Evolutionary conservation across 1,284 basidiomycete genomes (phyloP), one percentile per base, ranked within the genome.

Genomic region (Rhodotorula sp.): DNA sequence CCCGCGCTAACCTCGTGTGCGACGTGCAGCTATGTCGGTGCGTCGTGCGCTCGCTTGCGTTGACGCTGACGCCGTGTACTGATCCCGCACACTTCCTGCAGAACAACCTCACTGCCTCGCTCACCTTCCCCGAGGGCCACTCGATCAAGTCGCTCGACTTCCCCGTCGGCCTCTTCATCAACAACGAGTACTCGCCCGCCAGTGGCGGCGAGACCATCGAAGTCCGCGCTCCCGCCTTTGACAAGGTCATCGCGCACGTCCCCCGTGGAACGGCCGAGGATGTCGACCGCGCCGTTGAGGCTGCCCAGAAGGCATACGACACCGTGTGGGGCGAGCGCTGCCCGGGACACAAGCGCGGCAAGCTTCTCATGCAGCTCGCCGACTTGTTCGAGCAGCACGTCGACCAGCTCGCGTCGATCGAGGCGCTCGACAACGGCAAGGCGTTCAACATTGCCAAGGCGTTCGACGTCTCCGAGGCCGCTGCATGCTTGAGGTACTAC

Each of bases 181-280:
- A 88, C 81, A 89, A 89, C 80, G 81, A 94, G 82, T 94, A 88
- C 79, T 83, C 86, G 52, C 86, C 88, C 72, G 89, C 89, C n/a
- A 82, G 82, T n/a, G 85, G 87, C 67, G 81, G 83, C 19, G 85
- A 82, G 32, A 86, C 85, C 24, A 87, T 91, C 78, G 89, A 90
- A 87, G 85, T 92, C 55, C 81, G 90, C 81, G 92, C 93, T 82
- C 92, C 91, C 24, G 84, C 89, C 7, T 92, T 82, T 47, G 92
- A 90, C 70, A 87, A 90, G 80, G 77, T 87, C 59, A 85, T 90
- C 78, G 86, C 86, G 39, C 79, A 84, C 66, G 84, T 94, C 77
- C 82, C 89, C 22, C 88, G 88, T 77, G 92, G 85, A 46, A 86
- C 57, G 7, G 58, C 62, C 51, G 58, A 74, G 58, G 77, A 78